phyloP scores from a whole-genome alignment of 371 early-diverging fungal genomes.

The Dichotomocladium elegans region DNA sequence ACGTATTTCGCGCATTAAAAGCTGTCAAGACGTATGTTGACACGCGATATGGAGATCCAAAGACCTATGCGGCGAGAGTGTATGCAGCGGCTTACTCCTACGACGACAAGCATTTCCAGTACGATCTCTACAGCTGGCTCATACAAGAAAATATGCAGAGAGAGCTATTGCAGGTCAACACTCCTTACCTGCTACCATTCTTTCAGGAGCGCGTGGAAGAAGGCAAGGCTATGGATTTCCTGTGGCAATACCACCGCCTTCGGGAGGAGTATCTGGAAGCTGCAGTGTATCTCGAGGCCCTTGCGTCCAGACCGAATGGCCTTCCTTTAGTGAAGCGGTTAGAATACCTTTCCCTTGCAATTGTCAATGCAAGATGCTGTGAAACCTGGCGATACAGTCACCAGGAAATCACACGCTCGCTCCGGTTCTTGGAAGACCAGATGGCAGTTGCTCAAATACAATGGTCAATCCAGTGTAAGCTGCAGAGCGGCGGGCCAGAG shows the following conservation, averaged over 20 bases:
- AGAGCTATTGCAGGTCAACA: constrained; percentile 27
- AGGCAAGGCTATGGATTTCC: constrained; percentile 53
- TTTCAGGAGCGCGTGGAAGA: constrained; percentile 51
- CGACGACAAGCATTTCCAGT: constrained; percentile 67
- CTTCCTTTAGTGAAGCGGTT: constrained; percentile 52
- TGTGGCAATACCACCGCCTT: constrained; percentile 76
- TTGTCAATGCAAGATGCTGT: constrained; percentile 66
- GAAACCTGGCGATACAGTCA: constrained; percentile 8
- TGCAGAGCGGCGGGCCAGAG: neutral
- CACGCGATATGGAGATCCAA: constrained; percentile 2
- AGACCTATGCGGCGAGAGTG: constrained; percentile 17
- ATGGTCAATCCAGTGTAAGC: constrained; percentile 7
- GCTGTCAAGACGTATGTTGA: neutral
- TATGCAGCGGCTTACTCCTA: constrained; percentile 36
- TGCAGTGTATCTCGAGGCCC: constrained; percentile 55
- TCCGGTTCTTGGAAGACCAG: constrained; percentile 12
- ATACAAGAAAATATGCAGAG: constrained; percentile 20
- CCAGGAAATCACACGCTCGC: constrained; percentile 12
- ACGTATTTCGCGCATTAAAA: constrained; percentile 32
- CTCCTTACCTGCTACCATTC: constrained; percentile 67
- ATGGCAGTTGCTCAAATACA: constrained; percentile 12
- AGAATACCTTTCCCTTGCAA: constrained; percentile 68
- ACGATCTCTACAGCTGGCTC: constrained; percentile 67
- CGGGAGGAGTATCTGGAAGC: constrained; percentile 62
- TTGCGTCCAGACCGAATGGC: constrained; percentile 43